These are phyloP conservation scores for Sporothrix euskadiensis DNA, from an alignment of 2,329 filamentous ascomycete genomes.

Conservation along the genomic window DNA sequence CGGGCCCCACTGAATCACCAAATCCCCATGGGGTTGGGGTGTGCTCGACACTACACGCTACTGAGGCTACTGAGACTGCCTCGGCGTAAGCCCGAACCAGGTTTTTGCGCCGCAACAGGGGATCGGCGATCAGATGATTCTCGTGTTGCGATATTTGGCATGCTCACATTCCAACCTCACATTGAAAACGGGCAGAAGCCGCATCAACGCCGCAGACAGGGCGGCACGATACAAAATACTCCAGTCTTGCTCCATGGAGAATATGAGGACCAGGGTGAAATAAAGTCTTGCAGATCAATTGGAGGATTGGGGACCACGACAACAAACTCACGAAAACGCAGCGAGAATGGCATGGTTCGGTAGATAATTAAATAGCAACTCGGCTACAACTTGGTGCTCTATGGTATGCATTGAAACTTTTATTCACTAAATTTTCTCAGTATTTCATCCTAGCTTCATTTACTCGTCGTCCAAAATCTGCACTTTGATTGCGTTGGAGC, in stretches of 20 bases:
- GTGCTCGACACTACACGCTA: not conserved
- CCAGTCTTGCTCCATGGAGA: not conserved
- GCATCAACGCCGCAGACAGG: not conserved
- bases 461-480: conserved; percentile 56
- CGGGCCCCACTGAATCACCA: not conserved
- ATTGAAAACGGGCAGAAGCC: not conserved
- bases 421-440: too few species aligned
- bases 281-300: not conserved
- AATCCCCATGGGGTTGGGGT: conserved; percentile 4
- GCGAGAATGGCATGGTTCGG: not conserved
- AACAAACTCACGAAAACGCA: too few species aligned
- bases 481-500: conserved; percentile 60
- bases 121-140: not conserved
- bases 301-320: not conserved
- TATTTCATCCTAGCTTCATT: too few species aligned
- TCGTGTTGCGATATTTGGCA: too few species aligned
- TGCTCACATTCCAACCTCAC: too few species aligned
- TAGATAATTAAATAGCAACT: too few species aligned
- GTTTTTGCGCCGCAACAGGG: not conserved
- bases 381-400: too few species aligned
- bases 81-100: conserved; percentile 3
- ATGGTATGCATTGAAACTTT: too few species aligned
- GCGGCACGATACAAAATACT: not conserved
- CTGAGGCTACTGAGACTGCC: not conserved
- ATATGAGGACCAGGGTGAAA: not conserved